Evolutionary conservation across 768 basidiomycete genomes (phyloP), one percentile per base, ranked within the genome.

Genomic region (Trametes coccinea): DNA sequence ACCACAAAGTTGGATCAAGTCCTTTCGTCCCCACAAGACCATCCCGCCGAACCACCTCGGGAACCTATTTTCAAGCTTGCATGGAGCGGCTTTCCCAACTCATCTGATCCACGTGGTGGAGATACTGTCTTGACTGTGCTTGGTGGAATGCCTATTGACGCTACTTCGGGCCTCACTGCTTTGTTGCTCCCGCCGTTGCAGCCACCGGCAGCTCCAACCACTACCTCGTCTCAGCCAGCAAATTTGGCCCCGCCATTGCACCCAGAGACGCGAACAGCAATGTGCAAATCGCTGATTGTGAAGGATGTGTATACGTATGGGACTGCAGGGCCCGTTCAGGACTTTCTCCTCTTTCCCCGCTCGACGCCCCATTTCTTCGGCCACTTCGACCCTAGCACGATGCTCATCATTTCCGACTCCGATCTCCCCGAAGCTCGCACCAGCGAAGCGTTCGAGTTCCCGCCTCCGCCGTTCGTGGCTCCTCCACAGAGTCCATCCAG

Each of bases 61-160:
- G 93, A 95, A 68, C 91, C 94, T 4, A 84, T 97, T 37, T 93
- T 90, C 80, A 94, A 91, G 70, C 77, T 95, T 5, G 78, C 89
- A 0, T 97, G 93, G 94, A 90, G 88, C 58, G 82, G 84, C 0
- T 93, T 88, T 72, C 77, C 87, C 0, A 86, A 88, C 68, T 84
- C 84, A 2, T 69, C 79, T 4, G 85, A 88, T 77, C 79, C 85
- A 51, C 75, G 86, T 69, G 80, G 89, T 44, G 90, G 86, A n/a
- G 82, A 85, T 49, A 93, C 93, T 0, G 77, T 84, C 1, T 75
- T 96, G 3, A 80, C 88, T 1, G 76, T 95, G 22, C 80, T 96
- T 9, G 94, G 94, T n/a, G 94, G 94, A 0, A 77, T 85, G 39
- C 72, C 77, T n/a, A 62, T 74, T 2, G 77, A 75, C 31, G 83